Evolutionary conservation across 306 rosid genomes (phyloP), one percentile per base, ranked within the genome.

Genomic region (Lathyrus sativus): DNA sequence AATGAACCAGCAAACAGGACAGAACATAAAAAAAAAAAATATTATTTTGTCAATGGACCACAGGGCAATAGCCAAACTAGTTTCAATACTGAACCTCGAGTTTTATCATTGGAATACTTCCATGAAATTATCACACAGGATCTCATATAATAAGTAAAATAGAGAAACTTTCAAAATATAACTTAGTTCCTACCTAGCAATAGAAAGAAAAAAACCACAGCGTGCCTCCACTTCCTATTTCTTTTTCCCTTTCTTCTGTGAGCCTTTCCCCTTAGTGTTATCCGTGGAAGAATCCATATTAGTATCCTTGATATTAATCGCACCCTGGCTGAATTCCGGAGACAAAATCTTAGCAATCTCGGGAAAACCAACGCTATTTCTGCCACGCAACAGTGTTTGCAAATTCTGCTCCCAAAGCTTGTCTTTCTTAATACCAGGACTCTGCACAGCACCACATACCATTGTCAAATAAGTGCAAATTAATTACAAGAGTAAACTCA

Each of bases 381-480:
- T 88, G 10, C 91, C 84, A 24, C 84, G 87, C 59, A 88, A 54
- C 37, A 84, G 53, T 0, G 80, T 70, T 35, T 81, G 82, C 78
- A 88, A 72, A 77, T 83, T 85, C 80, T 78, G 85, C 80, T 85
- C 89, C 95, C 84, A 84, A 29, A 74, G 70, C 70, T 73, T 68
- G 74, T 88, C 87, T 69, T 85, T 85, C 60, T 78, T 80, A 15
- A 85, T 81, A 42, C 91, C 89, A 41, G 91, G 95, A 76, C 85
- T 83, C 90, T 85, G 85, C 84, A 67, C 22, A 48, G 4, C 57
- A 42, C n/a, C 50, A 31, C n/a, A 77, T 18, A n/a, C 24, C 73
- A 59, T 53, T 2, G 14, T 70, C 63, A 53, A 59, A 61, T 46
- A 13, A 56, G 62, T 9, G 5, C 24, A 6, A 12, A 56, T 3